Evolutionary conservation across 2,329 filamentous ascomycete genomes (phyloP), one percentile per base, ranked within the genome.

Genomic region (Diaporthe sp.): DNA sequence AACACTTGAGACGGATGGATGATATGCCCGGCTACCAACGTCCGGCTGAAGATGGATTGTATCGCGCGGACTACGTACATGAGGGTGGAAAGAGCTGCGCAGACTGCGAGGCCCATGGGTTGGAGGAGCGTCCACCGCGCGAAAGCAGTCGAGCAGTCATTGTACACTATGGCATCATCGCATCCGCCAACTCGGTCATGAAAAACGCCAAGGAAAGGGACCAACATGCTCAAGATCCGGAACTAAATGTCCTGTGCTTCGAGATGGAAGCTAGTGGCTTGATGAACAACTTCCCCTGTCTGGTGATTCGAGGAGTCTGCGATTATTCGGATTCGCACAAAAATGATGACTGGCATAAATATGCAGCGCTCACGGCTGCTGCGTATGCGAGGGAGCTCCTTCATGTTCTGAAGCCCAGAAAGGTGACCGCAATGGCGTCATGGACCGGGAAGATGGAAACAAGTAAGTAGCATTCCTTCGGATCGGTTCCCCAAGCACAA

Each of bases 151-250:
- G 37, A 71, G 8, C n/a, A 74, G 17, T 44, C 73, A 72, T 59
- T 4, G 74, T 84, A 3, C 82, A 84, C 70, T 82, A 82, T 39
- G 84, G 83, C 0, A 39, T 80, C 0, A 83, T 85, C 70, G 83
- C 81, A 1, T 83, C 80, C 0, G 81, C 58, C 0, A 81, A 83
- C 58, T 73, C 74, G n/a, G 2, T 83, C 15, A 81, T 84, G 73
- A 80, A 81, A 37, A 66, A 82, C 65, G 81, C 78, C 0, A 0
- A 10, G 2, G 9, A 75, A 6, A 76, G 83, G 2, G 81, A 84
- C 71, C 70, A 55, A 37, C 69, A 82, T 4, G 55, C 77, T 1
- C n/a, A n/a, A n/a, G n/a, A n/a, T n/a, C 27, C 25, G 8, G 74
- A 80, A 27, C 70, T 77, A 12, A 73, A 75, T 19, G 75, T 82